Conservation (phyloP, 2,329 filamentous ascomycete genomes). For the Aureobasidium sp. region DNA sequence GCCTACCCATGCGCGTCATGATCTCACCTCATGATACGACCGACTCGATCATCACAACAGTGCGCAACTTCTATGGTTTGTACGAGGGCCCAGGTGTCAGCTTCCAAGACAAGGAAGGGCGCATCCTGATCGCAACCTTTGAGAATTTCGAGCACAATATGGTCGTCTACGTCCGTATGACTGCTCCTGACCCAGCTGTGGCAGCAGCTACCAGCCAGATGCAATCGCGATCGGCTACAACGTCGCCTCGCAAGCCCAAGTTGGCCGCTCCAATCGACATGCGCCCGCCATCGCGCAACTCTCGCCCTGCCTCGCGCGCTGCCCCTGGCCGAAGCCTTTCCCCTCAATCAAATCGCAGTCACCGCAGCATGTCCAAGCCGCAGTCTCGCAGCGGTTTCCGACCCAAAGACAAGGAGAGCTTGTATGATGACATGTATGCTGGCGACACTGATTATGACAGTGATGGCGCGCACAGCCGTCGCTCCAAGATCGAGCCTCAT, state of each 20-base stretch:
- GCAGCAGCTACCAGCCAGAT: slow-evolving; percentile 33
- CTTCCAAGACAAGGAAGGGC: slow-evolving; percentile 86
- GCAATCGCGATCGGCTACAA: slow-evolving; percentile 18
- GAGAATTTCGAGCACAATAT: slow-evolving; percentile 93
- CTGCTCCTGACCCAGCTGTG: slow-evolving; percentile 30
- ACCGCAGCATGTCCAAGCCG: slow-evolving; percentile 63
- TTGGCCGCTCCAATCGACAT: slow-evolving; percentile 59
- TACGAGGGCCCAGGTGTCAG: slow-evolving; percentile 82
- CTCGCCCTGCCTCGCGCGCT: slow-evolving; percentile 62
- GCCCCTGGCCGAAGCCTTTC: slow-evolving; percentile 75
- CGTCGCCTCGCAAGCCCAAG: slow-evolving; percentile 48
- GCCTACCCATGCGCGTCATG: slow-evolving; percentile 77
- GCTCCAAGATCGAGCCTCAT: slow-evolving; percentile 73
- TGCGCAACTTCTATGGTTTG: slow-evolving; percentile 98
- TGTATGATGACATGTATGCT: slow-evolving; percentile 45
- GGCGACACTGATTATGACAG: slow-evolving; percentile 84
- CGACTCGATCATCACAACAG: slow-evolving; percentile 94
- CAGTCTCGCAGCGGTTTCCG: slow-evolving; percentile 47
- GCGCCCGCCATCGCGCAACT: slow-evolving; percentile 53
- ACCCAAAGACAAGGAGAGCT: slow-evolving; percentile 27
- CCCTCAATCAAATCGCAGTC: slow-evolving; percentile 59
- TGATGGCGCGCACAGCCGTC: slow-evolving; percentile 70
- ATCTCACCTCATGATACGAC: slow-evolving; percentile 95
- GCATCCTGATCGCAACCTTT: slow-evolving; percentile 88
- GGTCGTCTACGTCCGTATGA: slow-evolving; percentile 74